These are phyloP conservation scores for Nannochloris sp. DNA, from an alignment of 139 green algal species.

Conservation along the genomic window DNA sequence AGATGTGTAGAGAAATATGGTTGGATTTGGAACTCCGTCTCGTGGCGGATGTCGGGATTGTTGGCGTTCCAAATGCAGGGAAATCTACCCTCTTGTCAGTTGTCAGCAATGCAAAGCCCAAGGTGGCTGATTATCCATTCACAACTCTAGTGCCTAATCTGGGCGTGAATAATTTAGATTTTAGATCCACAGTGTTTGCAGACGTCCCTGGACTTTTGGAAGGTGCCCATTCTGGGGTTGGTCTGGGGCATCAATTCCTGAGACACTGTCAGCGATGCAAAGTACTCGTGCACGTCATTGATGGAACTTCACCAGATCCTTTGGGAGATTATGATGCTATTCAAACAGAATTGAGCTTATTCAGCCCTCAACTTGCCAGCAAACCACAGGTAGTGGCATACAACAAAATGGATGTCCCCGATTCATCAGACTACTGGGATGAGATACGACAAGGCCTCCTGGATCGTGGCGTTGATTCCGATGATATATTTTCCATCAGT, in stretches of 20 bases:
- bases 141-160: constrained; percentile 97
- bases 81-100: constrained; percentile 87
- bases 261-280: constrained; percentile 56
- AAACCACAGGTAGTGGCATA: constrained; percentile 78
- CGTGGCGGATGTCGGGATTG: constrained; percentile 92
- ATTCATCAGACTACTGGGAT: constrained; percentile 68
- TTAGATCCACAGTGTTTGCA: constrained; percentile 55
- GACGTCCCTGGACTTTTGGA: constrained; percentile 93
- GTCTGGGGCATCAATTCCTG: constrained; percentile 93
- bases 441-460: constrained; percentile 56
- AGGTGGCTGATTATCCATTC: constrained; percentile 97
- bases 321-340: constrained; percentile 81
- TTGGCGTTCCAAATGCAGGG: constrained; percentile 88
- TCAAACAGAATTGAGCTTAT: constrained; percentile 83
- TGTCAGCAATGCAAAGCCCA: constrained; percentile 71
- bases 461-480: constrained; percentile 20
- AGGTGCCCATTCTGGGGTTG: constrained; percentile 76
- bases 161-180: constrained; percentile 85
- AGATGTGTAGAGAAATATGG: constrained; percentile 53
- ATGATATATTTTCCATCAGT: constrained; percentile 16
- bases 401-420: constrained; percentile 92
- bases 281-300: constrained; percentile 88
- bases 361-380: constrained; percentile 71
- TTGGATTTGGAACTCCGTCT: constrained; percentile 80
- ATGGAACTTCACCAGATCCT: constrained; percentile 83